Evolutionary conservation across 768 basidiomycete species (phyloP), one percentile per base, ranked within the genome.

Genomic region (Suillus ampliporus): DNA sequence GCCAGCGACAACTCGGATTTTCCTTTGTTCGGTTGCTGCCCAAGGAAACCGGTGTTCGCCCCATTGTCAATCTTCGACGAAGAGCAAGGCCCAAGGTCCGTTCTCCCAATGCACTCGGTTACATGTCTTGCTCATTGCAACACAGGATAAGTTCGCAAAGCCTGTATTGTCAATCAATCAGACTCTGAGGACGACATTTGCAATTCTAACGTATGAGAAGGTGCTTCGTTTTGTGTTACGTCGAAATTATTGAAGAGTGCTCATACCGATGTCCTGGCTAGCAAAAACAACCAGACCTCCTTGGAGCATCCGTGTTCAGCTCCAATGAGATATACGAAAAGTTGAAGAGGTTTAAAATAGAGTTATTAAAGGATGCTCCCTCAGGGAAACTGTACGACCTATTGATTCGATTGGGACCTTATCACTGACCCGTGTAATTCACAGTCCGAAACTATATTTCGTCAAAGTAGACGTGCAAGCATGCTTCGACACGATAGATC

Each of bases 401-500:
- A n/a, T 21, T 34, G 23, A 43, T 6, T 9, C 35, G 15, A 14
- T 38, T 26, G 26, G 13, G 41, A 6, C 7, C 48, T 21, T 15
- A 21, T 38, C 35, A 31, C 8, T 31, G 1, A 35, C 44, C 13
- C 17, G 31, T 67, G 28, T 71, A 38, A 11, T 50, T 54, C 61
- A 8, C 57, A 97, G 96, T 41, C 94, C 96, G 0, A 88, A 88
- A 65, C 76, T 99, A 6, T 99, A 95, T 75, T 97, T 99, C 69
- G 96, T 95, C 57, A 99, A 99, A 75, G 86, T 97, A 28, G 97
- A 99, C 71, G 95, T 99, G 19, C 91, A 91, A 64, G 90, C 97
- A 8, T 97, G 95, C 68, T 99, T 98, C 79, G 97, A 99, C 76
- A 94, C 92, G 0, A 99, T 99, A 62, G 89, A 94, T 38, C 97